phyloP scores from a whole-genome alignment of 2,329 filamentous ascomycete species.

The Penicillium sp. region DNA sequence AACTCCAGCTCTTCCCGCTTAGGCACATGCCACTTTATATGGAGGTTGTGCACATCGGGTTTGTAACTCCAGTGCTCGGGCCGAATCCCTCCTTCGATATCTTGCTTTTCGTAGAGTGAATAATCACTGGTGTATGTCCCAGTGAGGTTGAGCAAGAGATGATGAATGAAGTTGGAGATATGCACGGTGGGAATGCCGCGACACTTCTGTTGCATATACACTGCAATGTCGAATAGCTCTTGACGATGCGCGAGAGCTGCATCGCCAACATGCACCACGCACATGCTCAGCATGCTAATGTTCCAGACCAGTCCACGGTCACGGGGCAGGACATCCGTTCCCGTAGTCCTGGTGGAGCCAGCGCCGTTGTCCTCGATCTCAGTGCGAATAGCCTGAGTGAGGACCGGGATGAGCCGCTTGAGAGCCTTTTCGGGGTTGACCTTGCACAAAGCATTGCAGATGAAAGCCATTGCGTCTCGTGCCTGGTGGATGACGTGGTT shows the following conservation, averaged over 20 bases:
- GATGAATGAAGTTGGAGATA: conserved; percentile 96
- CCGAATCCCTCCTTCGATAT: conserved; percentile 65
- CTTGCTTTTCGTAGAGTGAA: conserved; percentile 74
- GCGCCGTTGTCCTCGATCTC: conserved; percentile 97
- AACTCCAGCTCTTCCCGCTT: conserved; percentile 75
- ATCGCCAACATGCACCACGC: conserved; percentile 88
- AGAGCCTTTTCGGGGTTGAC: conserved; percentile 90
- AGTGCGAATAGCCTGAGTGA: conserved; percentile 85
- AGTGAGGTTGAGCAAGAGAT: conserved; percentile 88
- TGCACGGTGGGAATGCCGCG: conserved; percentile 90
- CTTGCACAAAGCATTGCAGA: conserved; percentile 92
- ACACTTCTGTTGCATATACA: conserved; percentile 96
- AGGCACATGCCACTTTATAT: conserved; percentile 87
- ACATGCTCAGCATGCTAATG: conserved; percentile 95
- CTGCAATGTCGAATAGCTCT: conserved; percentile 82
- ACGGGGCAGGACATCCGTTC: conserved; percentile 84
- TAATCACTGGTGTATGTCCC: conserved; percentile 91
- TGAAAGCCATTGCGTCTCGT: conserved; percentile 96
- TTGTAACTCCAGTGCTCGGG: conserved; percentile 78
- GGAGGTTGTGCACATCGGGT: conserved; percentile 68
- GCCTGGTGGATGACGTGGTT: conserved; percentile 96
- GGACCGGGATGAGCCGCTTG: conserved; percentile 81
- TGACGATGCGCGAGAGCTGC: conserved; percentile 84
- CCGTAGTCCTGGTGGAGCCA: conserved; percentile 88
- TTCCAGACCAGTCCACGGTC: conserved; percentile 95